These are phyloP conservation scores for Sporothrix globosa DNA, from an alignment of 2,329 filamentous ascomycete genomes.

Conservation along the genomic window DNA sequence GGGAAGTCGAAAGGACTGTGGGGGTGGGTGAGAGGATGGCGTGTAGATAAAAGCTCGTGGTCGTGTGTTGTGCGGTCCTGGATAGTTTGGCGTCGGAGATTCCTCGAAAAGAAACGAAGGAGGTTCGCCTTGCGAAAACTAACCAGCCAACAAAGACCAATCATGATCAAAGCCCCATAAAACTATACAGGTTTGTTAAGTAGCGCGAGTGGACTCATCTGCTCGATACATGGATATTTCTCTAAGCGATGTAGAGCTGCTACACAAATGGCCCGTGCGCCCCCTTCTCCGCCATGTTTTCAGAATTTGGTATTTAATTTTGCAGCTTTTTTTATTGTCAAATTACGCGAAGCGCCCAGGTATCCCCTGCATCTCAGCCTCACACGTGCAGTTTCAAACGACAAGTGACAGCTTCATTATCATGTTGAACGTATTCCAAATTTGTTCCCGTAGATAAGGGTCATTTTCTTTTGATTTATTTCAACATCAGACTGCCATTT, in stretches of 20 bases:
- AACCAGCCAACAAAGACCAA: constrained; percentile 30
- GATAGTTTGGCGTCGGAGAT: constrained; percentile 2
- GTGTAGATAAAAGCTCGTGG: neutral
- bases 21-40: neutral
- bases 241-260: neutral
- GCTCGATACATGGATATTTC: neutral
- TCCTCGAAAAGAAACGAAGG: constrained; percentile 4
- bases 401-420: neutral
- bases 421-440: too few relatives aligned
- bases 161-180: constrained; percentile 18
- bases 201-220: neutral
- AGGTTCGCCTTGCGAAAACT: constrained; percentile 28
- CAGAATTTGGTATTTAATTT: constrained; percentile 1
- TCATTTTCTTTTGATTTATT: too few relatives aligned
- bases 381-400: constrained; percentile 13
- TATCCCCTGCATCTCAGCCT: constrained; percentile 23
- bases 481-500: too few relatives aligned
- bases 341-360: neutral
- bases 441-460: too few relatives aligned
- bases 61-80: neutral
- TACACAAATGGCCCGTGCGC: constrained; percentile 20
- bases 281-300: constrained; percentile 8
- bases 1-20: too few relatives aligned
- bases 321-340: neutral
- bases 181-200: constrained; percentile 1